Conservation (phyloP, 495 filamentous ascomycete genomes). For the Talaromyces proteolyticus region DNA sequence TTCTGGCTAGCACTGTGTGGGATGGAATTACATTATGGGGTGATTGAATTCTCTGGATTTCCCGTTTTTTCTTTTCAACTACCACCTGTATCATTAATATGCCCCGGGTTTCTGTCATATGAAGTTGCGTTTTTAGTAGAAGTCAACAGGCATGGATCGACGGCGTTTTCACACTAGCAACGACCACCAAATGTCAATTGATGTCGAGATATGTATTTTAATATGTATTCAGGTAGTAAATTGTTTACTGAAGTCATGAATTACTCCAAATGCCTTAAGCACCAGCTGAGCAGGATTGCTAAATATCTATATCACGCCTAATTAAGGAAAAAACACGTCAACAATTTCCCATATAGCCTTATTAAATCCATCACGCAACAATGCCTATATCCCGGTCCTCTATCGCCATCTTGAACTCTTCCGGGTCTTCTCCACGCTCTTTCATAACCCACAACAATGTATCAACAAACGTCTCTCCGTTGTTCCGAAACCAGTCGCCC, state of each 20-base stretch:
- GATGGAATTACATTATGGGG: too few relatives aligned
- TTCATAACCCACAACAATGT: conserved; percentile 39
- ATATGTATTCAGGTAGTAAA: too few relatives aligned
- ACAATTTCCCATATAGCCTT: background rate
- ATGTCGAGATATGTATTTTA: too few relatives aligned
- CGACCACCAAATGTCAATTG: too few relatives aligned
- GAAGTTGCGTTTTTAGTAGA: background rate
- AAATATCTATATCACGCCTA: background rate
- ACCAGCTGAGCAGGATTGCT: too few relatives aligned
- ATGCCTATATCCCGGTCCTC: conserved; percentile 23
- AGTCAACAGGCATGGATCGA: background rate
- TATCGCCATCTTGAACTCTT: conserved; percentile 23
- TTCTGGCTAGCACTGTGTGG: too few relatives aligned
- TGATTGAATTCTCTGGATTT: background rate
- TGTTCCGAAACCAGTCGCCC: conserved; percentile 60
- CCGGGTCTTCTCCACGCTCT: conserved; percentile 33
- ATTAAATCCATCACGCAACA: conserved; percentile 4
- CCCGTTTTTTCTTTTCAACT: background rate
- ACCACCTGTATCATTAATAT: background rate
- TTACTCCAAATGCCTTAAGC: too few relatives aligned
- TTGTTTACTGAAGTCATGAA: too few relatives aligned
- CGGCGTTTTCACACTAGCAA: background rate
- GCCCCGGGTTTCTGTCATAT: background rate
- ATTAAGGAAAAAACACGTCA: background rate
- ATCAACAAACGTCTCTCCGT: conserved; percentile 55